Conservation (phyloP, 768 basidiomycete genomes). For the Leccinum obscurum region DNA sequence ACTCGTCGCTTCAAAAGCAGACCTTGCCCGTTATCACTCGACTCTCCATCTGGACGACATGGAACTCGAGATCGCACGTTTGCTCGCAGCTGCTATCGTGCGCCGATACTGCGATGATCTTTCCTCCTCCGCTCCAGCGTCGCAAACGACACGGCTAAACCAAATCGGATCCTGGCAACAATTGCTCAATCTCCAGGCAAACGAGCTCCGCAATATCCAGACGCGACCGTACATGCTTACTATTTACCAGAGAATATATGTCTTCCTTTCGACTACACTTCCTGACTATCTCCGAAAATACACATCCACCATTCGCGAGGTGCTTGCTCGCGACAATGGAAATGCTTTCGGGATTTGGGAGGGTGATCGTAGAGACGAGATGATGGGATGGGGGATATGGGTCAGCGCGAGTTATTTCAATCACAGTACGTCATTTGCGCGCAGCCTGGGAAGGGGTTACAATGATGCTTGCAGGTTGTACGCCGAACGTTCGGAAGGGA, state of each 20-base stretch:
- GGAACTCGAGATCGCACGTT: slow-evolving; percentile 60
- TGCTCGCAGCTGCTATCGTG: slow-evolving; percentile 51
- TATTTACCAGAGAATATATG: slow-evolving; percentile 54
- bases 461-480: slow-evolving; percentile 42
- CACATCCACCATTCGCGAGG: slow-evolving; percentile 48
- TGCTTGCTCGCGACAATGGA: slow-evolving; percentile 60
- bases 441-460: not conserved
- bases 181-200: slow-evolving; percentile 56
- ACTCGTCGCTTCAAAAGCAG: slow-evolving; percentile 24
- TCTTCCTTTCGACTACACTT: slow-evolving; percentile 47
- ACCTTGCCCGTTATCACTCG: slow-evolving; percentile 26
- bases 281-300: slow-evolving; percentile 32
- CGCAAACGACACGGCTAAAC: not conserved
- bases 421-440: slow-evolving; percentile 45
- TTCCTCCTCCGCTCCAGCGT: slow-evolving; percentile 11
- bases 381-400: slow-evolving; percentile 69
- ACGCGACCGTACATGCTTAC: slow-evolving; percentile 51
- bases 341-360: slow-evolving; percentile 75
- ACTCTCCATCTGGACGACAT: slow-evolving; percentile 45
- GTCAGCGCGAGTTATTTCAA: slow-evolving; percentile 66
- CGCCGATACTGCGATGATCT: slow-evolving; percentile 36
- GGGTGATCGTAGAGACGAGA: slow-evolving; percentile 46
- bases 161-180: slow-evolving; percentile 41
- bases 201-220: slow-evolving; percentile 49
- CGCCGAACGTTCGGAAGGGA: slow-evolving; percentile 50